These are phyloP conservation scores for Coniochaeta sp. DNA, from an alignment of 2,329 filamentous ascomycete species.

Conservation along the genomic window DNA sequence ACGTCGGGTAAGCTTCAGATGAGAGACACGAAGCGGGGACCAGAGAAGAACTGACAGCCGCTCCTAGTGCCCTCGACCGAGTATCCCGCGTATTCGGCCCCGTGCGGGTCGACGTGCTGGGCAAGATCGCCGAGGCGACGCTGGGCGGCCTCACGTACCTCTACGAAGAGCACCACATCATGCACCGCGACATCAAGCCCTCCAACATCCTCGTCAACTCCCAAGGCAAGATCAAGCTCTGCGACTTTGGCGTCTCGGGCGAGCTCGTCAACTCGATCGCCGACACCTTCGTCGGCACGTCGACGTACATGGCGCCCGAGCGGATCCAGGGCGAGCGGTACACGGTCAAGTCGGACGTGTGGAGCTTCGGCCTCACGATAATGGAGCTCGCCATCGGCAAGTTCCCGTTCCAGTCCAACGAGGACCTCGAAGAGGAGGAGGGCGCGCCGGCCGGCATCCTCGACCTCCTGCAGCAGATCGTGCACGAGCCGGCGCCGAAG, in stretches of 20 bases:
- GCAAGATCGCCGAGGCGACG: conserved; percentile 95
- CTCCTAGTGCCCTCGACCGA: conserved; percentile 73
- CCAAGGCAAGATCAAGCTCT: conserved; percentile 88
- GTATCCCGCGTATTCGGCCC: conserved; percentile 94
- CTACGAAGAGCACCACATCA: conserved; percentile 92
- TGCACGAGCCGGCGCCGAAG: conserved; percentile 88
- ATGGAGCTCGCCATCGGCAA: conserved; percentile 98
- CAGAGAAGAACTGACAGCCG: conserved; percentile 10
- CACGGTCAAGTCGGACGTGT: conserved; percentile 96
- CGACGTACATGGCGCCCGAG: conserved; percentile 98
- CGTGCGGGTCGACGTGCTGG: conserved; percentile 89
- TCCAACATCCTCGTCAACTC: conserved; percentile 98
- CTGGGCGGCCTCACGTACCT: conserved; percentile 91
- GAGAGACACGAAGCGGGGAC: neutral
- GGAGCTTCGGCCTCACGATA: conserved; percentile 91
- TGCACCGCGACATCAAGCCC: conserved; percentile 98
- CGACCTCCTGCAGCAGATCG: conserved; percentile 93
- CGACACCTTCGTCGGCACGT: conserved; percentile 96
- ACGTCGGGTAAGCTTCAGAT: conserved; percentile 71
- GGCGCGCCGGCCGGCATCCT: conserved; percentile 89
- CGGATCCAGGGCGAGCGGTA: conserved; percentile 96
- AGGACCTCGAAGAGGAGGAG: conserved; percentile 63
- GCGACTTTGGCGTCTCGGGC: conserved; percentile 97
- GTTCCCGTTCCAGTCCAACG: conserved; percentile 82
- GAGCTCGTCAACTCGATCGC: conserved; percentile 97